Percentiles rank a stretch among this genome's conserved stretches.
Evolutionary conservation across 1,284 basidiomycete species (phyloP).

Genomic region (Trichosporon sp.): DNA sequence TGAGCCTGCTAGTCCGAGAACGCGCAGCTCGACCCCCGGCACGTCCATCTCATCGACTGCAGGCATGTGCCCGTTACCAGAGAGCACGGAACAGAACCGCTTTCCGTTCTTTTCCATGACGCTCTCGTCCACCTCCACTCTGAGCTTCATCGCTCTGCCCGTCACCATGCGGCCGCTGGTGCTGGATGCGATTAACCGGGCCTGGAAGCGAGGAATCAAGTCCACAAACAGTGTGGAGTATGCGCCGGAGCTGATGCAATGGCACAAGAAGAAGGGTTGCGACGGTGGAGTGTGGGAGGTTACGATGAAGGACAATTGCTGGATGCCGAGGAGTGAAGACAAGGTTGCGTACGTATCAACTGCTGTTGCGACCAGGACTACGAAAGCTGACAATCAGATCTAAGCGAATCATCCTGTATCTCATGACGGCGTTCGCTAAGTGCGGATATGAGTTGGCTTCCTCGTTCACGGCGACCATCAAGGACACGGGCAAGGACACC

Average conservation of each 20-base stretch:
- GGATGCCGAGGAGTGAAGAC: slow-evolving; percentile 48
- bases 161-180: slow-evolving; percentile 38
- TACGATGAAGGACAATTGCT: slow-evolving; percentile 45
- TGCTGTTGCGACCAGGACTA: background rate
- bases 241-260: slow-evolving; percentile 47
- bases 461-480: slow-evolving; percentile 48
- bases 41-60: slow-evolving; percentile 45
- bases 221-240: slow-evolving; percentile 48
- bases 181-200: slow-evolving; percentile 42
- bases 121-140: slow-evolving; percentile 44
- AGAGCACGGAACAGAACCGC: slow-evolving; percentile 22
- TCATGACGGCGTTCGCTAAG: slow-evolving; percentile 47
- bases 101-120: slow-evolving; percentile 54
- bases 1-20: slow-evolving; percentile 4
- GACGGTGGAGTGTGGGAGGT: slow-evolving; percentile 55
- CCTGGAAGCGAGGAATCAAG: slow-evolving; percentile 47
- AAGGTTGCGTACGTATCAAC: slow-evolving; percentile 49
- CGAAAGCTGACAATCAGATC: slow-evolving; percentile 35
- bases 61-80: slow-evolving; percentile 45
- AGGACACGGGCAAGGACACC: slow-evolving; percentile 54
- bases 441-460: slow-evolving; percentile 46
- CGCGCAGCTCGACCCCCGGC: slow-evolving; percentile 25
- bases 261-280: slow-evolving; percentile 49
- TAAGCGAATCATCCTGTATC: slow-evolving; percentile 50
- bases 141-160: slow-evolving; percentile 52